phyloP scores from a whole-genome alignment of 495 filamentous ascomycete species.

The Annulohypoxylon maeteangense region DNA sequence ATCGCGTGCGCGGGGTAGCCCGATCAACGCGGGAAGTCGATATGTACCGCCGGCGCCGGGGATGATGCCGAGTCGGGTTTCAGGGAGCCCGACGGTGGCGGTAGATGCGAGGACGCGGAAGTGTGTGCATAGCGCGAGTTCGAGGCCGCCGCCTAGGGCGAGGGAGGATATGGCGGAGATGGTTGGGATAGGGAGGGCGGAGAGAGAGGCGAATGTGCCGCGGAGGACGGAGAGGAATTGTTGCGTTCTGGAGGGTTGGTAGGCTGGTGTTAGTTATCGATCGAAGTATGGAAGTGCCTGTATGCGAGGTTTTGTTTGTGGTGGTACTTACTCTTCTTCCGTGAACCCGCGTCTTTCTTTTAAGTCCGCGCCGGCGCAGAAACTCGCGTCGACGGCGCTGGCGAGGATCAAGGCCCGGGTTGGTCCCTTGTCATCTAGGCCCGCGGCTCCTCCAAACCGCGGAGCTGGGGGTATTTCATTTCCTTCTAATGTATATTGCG shows the following conservation, averaged over 20 bases:
- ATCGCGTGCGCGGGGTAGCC: conserved; percentile 78
- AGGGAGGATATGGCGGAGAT: conserved; percentile 82
- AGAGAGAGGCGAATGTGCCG: conserved; percentile 72
- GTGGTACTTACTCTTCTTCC: conserved; percentile 67
- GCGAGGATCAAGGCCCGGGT: conserved; percentile 84
- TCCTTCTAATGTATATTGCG: conserved; percentile 68
- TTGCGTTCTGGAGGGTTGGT: conserved; percentile 64
- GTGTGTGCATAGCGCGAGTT: conserved; percentile 86
- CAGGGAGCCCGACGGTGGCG: conserved; percentile 82
- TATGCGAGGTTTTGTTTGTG: not conserved
- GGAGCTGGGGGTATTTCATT: conserved; percentile 53
- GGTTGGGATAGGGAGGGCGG: conserved; percentile 83
- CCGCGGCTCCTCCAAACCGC: conserved; percentile 53
- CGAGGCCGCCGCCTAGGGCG: conserved; percentile 91
- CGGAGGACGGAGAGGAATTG: conserved; percentile 82
- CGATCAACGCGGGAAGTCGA: conserved; percentile 81
- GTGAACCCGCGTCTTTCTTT: conserved; percentile 85
- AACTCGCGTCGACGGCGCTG: conserved; percentile 79
- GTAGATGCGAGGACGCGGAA: conserved; percentile 83
- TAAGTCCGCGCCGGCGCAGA: conserved; percentile 94
- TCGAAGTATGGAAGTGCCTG: not conserved
- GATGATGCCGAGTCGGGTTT: conserved; percentile 91
- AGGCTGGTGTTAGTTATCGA: not conserved
- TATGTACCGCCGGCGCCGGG: conserved; percentile 95
- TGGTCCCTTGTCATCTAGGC: conserved; percentile 55